Percentiles rank a stretch among this genome's conserved stretches.
Evolutionary conservation across 805 yeast genomes (phyloP).

Genomic region (Candida michaelii): DNA sequence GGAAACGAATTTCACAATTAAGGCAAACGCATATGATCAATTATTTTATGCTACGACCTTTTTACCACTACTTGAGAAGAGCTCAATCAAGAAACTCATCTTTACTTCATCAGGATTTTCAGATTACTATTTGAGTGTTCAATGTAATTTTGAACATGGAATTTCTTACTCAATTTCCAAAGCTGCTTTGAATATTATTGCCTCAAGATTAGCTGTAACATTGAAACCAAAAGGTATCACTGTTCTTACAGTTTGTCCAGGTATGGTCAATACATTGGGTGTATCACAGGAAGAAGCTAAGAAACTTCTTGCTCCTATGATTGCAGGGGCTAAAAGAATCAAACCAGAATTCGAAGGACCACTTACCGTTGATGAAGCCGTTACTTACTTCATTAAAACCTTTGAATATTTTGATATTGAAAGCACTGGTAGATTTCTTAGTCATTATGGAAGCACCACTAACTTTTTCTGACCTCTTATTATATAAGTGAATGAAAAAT

Average conservation of each 20-base stretch:
- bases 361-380: constrained; percentile 1
- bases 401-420: constrained; percentile 3
- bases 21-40: constrained; percentile 5
- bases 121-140: background rate
- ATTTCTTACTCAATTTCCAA: constrained; percentile 8
- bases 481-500: too few species aligned
- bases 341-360: constrained; percentile 3
- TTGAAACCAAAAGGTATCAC: constrained; percentile 6
- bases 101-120: constrained; percentile 4
- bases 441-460: constrained; percentile 4
- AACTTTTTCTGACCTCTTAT: background rate
- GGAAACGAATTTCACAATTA: background rate
- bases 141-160: background rate
- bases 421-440: constrained; percentile 3
- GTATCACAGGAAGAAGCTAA: background rate
- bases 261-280: constrained; percentile 4
- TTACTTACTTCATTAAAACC: background rate
- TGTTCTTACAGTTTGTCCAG: constrained; percentile 8
- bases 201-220: constrained; percentile 3
- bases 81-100: constrained; percentile 4
- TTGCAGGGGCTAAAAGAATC: background rate
- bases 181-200: constrained; percentile 8
- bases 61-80: constrained; percentile 9
- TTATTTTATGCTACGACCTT: constrained; percentile 4
- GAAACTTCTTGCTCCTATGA: background rate